Conservation (phyloP, 2,329 filamentous ascomycete species). For the Trichoderma citrinoviride region DNA sequence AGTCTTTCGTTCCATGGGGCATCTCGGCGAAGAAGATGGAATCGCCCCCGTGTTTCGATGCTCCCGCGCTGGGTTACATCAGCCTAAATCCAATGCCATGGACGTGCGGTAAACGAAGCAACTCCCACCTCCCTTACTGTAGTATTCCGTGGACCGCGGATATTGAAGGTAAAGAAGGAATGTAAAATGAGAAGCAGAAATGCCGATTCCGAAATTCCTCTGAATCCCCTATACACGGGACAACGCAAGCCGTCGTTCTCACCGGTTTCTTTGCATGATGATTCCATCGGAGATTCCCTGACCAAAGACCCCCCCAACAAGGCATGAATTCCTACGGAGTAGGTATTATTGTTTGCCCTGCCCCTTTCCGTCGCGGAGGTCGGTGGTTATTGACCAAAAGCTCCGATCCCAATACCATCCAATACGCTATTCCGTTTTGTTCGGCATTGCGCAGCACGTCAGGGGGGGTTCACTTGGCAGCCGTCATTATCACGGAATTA, state of each 20-base stretch:
- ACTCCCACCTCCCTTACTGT: background rate
- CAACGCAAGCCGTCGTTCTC: too few relatives aligned
- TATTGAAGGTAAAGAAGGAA: too few relatives aligned
- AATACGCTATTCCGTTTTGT: too few relatives aligned
- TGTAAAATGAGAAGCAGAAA: too few relatives aligned
- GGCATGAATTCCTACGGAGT: too few relatives aligned
- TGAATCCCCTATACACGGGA: too few relatives aligned
- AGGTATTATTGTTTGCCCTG: too few relatives aligned
- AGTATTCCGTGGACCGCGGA: background rate
- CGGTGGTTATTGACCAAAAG: background rate
- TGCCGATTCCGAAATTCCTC: too few relatives aligned
- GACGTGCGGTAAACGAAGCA: background rate
- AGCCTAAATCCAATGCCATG: background rate
- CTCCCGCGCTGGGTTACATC: background rate
- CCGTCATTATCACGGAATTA: background rate
- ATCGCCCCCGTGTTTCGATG: background rate
- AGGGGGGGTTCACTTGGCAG: background rate
- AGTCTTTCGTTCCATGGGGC: too few relatives aligned
- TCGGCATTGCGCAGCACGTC: background rate
- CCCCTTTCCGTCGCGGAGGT: background rate
- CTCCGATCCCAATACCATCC: background rate
- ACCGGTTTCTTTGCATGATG: background rate
- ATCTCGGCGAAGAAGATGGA: background rate
- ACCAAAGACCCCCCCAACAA: background rate
- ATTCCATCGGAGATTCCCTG: background rate